phyloP scores from a whole-genome alignment of 805 yeast species.

The Metschnikowia lochheadii region DNA sequence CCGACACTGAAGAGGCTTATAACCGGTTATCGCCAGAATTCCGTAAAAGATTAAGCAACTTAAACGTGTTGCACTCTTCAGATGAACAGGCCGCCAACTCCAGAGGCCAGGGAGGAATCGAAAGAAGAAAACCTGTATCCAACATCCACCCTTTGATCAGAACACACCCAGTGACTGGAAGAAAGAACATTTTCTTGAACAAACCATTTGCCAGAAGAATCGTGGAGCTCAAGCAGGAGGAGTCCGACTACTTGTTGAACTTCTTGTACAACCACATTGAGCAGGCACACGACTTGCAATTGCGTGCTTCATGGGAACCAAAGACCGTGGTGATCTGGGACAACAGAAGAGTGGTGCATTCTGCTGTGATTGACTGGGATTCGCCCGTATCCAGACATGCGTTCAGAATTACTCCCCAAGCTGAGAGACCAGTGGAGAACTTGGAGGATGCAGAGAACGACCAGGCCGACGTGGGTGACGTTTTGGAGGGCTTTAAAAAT shows the following conservation, averaged over 20 bases:
- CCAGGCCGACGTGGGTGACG: constrained; percentile 16
- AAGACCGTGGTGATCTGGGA: constrained; percentile 75
- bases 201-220: constrained; percentile 61
- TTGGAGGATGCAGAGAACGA: constrained; percentile 34
- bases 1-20: constrained; percentile 69
- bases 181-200: constrained; percentile 56
- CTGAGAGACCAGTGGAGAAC: constrained; percentile 60
- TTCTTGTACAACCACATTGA: constrained; percentile 54
- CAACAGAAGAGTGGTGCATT: constrained; percentile 65
- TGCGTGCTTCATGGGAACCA: constrained; percentile 69
- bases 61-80: constrained; percentile 68
- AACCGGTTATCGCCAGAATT: constrained; percentile 64
- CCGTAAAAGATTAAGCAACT: constrained; percentile 53
- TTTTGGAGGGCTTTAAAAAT: constrained; percentile 12
- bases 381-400: constrained; percentile 63
- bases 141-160: constrained; percentile 68
- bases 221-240: constrained; percentile 69
- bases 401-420: constrained; percentile 67
- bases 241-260: constrained; percentile 56
- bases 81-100: constrained; percentile 65
- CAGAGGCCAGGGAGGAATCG: constrained; percentile 52
- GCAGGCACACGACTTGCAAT: constrained; percentile 55
- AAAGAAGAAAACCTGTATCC: constrained; percentile 60
- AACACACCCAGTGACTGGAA: constrained; percentile 66
- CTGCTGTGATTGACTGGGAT: constrained; percentile 69